Conservation (phyloP, 495 filamentous ascomycete species). For the Penicilliopsis zonata region DNA sequence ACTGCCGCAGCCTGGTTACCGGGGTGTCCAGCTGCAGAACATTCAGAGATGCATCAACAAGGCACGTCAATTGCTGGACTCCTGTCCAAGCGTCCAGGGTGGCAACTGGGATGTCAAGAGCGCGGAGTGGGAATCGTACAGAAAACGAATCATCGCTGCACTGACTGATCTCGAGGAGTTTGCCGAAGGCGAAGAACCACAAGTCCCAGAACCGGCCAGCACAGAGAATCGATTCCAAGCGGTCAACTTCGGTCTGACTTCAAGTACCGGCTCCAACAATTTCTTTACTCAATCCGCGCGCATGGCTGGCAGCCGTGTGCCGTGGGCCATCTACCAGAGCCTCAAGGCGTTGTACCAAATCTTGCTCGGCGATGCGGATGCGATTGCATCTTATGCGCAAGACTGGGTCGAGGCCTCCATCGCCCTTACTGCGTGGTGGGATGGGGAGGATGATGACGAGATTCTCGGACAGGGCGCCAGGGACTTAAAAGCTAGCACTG, state of each 20-base stretch:
- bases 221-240: slow-evolving; percentile 32
- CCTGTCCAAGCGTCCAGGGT: slow-evolving; percentile 51
- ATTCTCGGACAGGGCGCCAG: slow-evolving; percentile 4
- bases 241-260: slow-evolving; percentile 40
- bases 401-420: slow-evolving; percentile 85
- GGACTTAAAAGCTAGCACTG: slow-evolving; percentile 12
- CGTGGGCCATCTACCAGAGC: slow-evolving; percentile 76
- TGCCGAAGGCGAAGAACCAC: slow-evolving; percentile 54
- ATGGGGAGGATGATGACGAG: slow-evolving; percentile 51
- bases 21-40: slow-evolving; percentile 56
- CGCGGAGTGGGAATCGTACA: slow-evolving; percentile 66
- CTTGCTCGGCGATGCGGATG: slow-evolving; percentile 53
- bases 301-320: slow-evolving; percentile 69
- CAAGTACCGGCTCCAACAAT: slow-evolving; percentile 17
- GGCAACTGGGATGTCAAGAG: slow-evolving; percentile 66
- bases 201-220: slow-evolving; percentile 12
- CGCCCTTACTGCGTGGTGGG: slow-evolving; percentile 77
- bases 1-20: slow-evolving; percentile 50
- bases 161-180: slow-evolving; percentile 57
- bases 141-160: slow-evolving; percentile 53
- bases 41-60: slow-evolving; percentile 56
- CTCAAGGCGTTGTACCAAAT: slow-evolving; percentile 64
- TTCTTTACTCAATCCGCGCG: slow-evolving; percentile 50
- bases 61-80: slow-evolving; percentile 50
- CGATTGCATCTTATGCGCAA: slow-evolving; percentile 56